Evolutionary conservation across 768 basidiomycete genomes (phyloP), one percentile per base, ranked within the genome.

Genomic region (Mycena haematopus): DNA sequence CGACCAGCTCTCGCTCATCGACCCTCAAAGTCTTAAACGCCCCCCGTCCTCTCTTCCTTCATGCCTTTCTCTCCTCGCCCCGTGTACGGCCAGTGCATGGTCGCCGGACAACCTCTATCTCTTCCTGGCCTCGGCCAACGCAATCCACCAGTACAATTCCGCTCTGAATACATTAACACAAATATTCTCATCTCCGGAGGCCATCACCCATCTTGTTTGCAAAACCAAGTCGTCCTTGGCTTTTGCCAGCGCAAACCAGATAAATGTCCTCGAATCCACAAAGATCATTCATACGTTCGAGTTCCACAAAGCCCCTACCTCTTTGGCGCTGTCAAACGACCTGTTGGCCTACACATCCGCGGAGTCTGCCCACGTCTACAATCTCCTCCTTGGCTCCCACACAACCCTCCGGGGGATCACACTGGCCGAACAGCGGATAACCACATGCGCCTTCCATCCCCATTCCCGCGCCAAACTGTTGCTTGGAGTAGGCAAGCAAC

Each of bases 381-480:
- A 89, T 65, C 75, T 91, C 55, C 69, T 81, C 0, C 77, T 80
- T 13, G 82, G 82, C 15, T 81, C 86, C 9, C 82, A 85, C 65
- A 80, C 80, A 2, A 75, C 78, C 31, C 79, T 92, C 40, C 81
- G 83, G 29, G 87, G 88, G 0, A 72, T 89, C 3, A 78, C 83
- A 1, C 64, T 71, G 35, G 67, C 71, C 33, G 68, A 68, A 29
- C 76, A 75, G 55, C 62, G 73, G n/a, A 76, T 86, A 44, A 77
- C 74, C 0, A 77, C 82, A 15, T 86, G 87, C 59, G 71, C 76
- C 27, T 92, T 92, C 65, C 89, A 91, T 68, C 79, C 82, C 13
- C 87, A 91, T 70, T 75, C 79, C 2, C 84, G 84, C n/a, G 85
- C 85, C 8, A 79, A 81, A 46, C 78, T 92, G 21, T 74, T 92